A percentile compares a stretch with the other conserved stretches of the same genome.
Conservation (phyloP, 169 alveolate genomes). For the Plasmodium adleri region DNA sequence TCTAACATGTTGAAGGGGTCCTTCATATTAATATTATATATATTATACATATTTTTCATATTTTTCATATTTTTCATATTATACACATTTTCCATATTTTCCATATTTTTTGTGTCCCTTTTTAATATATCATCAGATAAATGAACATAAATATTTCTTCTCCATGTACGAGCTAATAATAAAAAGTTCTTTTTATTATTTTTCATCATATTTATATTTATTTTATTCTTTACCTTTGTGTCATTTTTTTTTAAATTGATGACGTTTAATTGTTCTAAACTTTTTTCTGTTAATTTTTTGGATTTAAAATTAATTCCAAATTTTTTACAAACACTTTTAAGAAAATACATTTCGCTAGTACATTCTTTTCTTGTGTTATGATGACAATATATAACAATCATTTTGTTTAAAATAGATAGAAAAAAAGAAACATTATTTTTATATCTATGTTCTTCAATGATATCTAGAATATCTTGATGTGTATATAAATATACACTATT, state of each 20-base stretch:
- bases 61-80: not conserved
- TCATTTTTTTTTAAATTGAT: not conserved
- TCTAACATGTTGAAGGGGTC: too few relatives aligned
- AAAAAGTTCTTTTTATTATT: slow-evolving; percentile 26
- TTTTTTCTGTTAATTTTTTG: slow-evolving; percentile 13
- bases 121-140: slow-evolving; percentile 3
- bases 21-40: too few relatives aligned
- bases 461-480: slow-evolving; percentile 19
- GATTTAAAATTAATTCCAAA: slow-evolving; percentile 18
- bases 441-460: not conserved
- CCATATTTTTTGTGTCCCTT: not conserved
- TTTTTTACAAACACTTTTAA: slow-evolving; percentile 33
- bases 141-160: slow-evolving; percentile 31
- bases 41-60: not conserved
- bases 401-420: slow-evolving; percentile 18
- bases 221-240: not conserved
- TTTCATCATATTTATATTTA: too few relatives aligned
- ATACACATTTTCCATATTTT: not conserved
- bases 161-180: slow-evolving; percentile 38
- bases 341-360: slow-evolving; percentile 20
- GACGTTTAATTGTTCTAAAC: not conserved
- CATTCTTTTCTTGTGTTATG: slow-evolving; percentile 54
- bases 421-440: slow-evolving; percentile 5
- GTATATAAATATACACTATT: slow-evolving; percentile 26
- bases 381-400: slow-evolving; percentile 49